Base-by-base conservation (phyloP, 768 basidiomycete genomes). In the Trametes cubensis region DNA sequence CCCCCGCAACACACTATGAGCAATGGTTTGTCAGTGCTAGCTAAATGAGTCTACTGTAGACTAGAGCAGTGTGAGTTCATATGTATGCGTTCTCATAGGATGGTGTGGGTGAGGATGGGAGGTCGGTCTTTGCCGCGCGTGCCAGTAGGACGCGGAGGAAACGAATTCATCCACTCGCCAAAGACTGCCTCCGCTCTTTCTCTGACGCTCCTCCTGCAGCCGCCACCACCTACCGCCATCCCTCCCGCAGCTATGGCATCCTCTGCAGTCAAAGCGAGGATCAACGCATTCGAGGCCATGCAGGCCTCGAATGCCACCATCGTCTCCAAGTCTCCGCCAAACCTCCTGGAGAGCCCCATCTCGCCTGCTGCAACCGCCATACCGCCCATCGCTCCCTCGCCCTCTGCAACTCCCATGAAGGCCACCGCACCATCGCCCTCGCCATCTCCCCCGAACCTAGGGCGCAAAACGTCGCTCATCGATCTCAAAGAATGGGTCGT, bases 401-500 rank as follows among this genome's bases (percentile, higher is more conserved):
- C 75, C 3, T 73, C 76, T 3, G 48, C 57, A 11, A 23, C 61
- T 0, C 38, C 65, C 14, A 23, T 60, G 17, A 64, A 55, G 47
- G 46, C 57, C 3, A 26, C 45, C 10, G 52, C 54, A 1, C 69
- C 61, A 11, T 70, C 71, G 28, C 68, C 71, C 6, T 72, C 72
- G 1, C 68, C 72, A 4, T 68, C 70, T 14, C 65, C 69, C 0
- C 71, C 70, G 15, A 68, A 60, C 26, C 56, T 73, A 4, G 67
- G 69, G 17, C 63, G 71, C 17, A 86, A 82, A 69, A 77, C 84
- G 0, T 89, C 89, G 39, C 76, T 89, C 55, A 83, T 89, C 65
- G 88, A 90, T 74, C 78, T 90, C 60, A 82, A 81, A 60, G 89
- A 90, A 72, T 90, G 88, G 88, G 81, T 88, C 55, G 76, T 88